These are phyloP conservation scores for Pachysolen tannophilus DNA, from an alignment of 805 yeast genomes.

Conservation along the genomic window DNA sequence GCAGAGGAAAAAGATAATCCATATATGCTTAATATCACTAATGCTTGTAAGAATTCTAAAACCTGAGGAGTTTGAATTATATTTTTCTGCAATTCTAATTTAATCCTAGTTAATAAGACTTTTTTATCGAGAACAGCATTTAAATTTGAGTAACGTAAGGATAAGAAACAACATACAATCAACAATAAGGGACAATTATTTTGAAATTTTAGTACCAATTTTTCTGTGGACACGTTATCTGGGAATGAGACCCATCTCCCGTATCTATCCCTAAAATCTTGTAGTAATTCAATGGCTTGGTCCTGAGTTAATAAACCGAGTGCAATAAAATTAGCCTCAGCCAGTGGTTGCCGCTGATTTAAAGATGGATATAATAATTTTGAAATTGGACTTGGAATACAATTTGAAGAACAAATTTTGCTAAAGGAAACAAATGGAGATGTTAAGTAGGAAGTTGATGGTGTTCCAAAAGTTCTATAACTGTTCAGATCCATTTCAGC, in stretches of 20 bases:
- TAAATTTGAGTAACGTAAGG: constrained; percentile 45
- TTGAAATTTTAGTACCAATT: constrained; percentile 40
- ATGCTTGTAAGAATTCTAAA: constrained; percentile 59
- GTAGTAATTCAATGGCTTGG: constrained; percentile 43
- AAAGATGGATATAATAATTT: constrained; percentile 17
- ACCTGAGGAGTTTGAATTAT: constrained; percentile 32
- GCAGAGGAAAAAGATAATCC: constrained; percentile 52
- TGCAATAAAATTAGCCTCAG: constrained; percentile 39
- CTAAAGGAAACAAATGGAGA: constrained; percentile 38
- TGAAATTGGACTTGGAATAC: constrained; percentile 28
- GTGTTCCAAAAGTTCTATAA: constrained; percentile 23
- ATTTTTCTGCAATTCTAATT: constrained; percentile 38
- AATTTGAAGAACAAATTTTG: constrained; percentile 21
- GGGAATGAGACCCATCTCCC: constrained; percentile 79
- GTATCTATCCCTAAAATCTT: constrained; percentile 55
- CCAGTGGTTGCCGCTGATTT: constrained; percentile 8
- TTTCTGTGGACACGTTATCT: constrained; percentile 35
- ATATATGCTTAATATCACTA: constrained; percentile 59
- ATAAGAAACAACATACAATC: constrained; percentile 56
- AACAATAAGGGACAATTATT: constrained; percentile 52
- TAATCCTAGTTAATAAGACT: constrained; percentile 37
- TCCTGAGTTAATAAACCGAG: constrained; percentile 38
- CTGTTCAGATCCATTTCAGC: constrained; percentile 8
- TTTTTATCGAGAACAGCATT: constrained; percentile 26
- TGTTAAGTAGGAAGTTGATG: constrained; percentile 27